Evolutionary conservation across 2,329 filamentous ascomycete genomes (phyloP).

Genomic region (Diatrype stigma): DNA sequence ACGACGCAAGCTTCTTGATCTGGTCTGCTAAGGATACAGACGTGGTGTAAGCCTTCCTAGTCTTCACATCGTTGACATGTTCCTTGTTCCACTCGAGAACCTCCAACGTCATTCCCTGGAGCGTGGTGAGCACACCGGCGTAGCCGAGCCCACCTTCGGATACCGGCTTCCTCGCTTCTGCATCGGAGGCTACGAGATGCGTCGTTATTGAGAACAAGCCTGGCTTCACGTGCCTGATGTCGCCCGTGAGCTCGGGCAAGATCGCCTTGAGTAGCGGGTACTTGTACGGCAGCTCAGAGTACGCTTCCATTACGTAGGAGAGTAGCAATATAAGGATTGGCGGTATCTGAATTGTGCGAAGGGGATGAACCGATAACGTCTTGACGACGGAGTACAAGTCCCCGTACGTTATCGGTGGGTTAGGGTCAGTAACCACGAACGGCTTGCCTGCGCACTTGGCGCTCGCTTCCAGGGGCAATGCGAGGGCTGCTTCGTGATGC

Average conservation of each 20-base stretch:
- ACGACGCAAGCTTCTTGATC: background rate
- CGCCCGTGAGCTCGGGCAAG: slow-evolving; percentile 29
- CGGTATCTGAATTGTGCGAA: slow-evolving; percentile 26
- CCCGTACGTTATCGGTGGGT: slow-evolving; percentile 34
- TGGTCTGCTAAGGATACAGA: background rate
- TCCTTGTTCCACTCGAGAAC: slow-evolving; percentile 39
- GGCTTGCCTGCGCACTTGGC: slow-evolving; percentile 33
- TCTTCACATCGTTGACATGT: slow-evolving; percentile 19
- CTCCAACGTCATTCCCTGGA: slow-evolving; percentile 36
- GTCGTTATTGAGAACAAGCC: slow-evolving; percentile 37
- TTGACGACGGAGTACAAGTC: slow-evolving; percentile 33
- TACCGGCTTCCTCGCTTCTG: slow-evolving; percentile 26
- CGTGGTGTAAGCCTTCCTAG: background rate
- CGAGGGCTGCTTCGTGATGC: slow-evolving; percentile 36
- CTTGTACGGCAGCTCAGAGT: slow-evolving; percentile 26
- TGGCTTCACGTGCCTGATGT: slow-evolving; percentile 34
- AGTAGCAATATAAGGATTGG: slow-evolving; percentile 33
- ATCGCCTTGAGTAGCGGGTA: slow-evolving; percentile 23
- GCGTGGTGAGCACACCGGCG: slow-evolving; percentile 32
- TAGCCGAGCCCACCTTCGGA: slow-evolving; percentile 36
- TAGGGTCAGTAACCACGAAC: slow-evolving; percentile 39
- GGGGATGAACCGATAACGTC: slow-evolving; percentile 32
- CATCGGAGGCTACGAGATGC: slow-evolving; percentile 34
- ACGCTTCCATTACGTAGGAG: slow-evolving; percentile 33
- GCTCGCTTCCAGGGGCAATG: slow-evolving; percentile 16